These are phyloP conservation scores for Boletellus sp. DNA, from an alignment of 1,284 basidiomycete species.

Conservation along the genomic window DNA sequence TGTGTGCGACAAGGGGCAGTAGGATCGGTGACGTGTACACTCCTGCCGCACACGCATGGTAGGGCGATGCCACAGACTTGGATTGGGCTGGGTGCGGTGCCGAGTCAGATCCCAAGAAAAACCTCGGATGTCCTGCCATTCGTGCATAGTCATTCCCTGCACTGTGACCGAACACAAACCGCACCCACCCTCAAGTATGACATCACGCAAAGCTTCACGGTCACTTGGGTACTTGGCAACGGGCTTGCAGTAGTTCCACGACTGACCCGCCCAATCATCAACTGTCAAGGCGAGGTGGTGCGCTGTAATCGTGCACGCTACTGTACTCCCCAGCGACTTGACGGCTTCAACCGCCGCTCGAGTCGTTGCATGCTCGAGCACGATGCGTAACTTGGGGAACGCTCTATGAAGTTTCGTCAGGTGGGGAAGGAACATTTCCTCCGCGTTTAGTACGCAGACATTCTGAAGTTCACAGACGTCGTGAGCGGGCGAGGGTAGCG, in stretches of 20 bases:
- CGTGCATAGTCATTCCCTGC: not conserved
- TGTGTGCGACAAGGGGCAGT: constrained; percentile 81
- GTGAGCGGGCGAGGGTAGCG: not conserved
- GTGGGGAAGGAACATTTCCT: constrained; percentile 87
- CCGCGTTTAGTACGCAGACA: constrained; percentile 92
- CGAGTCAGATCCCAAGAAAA: constrained; percentile 97
- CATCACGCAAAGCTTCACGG: constrained; percentile 77
- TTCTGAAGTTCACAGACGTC: constrained; percentile 49
- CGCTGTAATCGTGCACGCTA: constrained; percentile 95
- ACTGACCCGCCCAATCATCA: constrained; percentile 96
- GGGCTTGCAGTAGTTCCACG: constrained; percentile 97
- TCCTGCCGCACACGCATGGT: constrained; percentile 85
- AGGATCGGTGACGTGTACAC: constrained; percentile 90
- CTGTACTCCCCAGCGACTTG: constrained; percentile 80
- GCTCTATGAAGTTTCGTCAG: constrained; percentile 76
- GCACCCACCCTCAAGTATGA: constrained; percentile 70
- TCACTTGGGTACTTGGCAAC: constrained; percentile 97
- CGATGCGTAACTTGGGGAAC: constrained; percentile 94
- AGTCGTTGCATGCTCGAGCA: constrained; percentile 98
- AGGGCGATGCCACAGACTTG: constrained; percentile 76
- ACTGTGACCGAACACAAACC: not conserved
- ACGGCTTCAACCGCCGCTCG: constrained; percentile 92
- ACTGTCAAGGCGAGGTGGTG: constrained; percentile 95
- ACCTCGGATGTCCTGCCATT: constrained; percentile 79
- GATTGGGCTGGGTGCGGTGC: constrained; percentile 86